phyloP scores from a whole-genome alignment of 352 stramenopile genomes.

The Phytopythium boreale region DNA sequence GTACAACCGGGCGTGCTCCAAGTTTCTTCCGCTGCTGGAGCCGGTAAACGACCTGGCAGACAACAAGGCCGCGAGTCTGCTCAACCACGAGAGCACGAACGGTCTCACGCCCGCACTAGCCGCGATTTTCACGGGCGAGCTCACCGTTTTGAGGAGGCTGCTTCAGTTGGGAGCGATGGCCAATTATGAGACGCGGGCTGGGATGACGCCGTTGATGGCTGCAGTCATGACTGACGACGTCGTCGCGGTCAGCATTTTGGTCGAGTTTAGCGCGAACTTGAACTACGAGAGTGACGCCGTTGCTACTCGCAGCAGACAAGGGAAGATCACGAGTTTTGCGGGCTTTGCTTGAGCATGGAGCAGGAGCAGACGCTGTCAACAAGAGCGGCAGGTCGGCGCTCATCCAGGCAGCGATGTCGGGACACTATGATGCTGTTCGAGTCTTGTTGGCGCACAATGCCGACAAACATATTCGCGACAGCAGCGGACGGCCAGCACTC shows the following conservation, averaged over 20 bases:
- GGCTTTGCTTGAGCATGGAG: conserved; percentile 34
- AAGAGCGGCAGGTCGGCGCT: conserved; percentile 26
- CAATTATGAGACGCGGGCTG: conserved; percentile 33
- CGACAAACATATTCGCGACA: conserved; percentile 23
- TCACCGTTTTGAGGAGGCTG: conserved; percentile 34
- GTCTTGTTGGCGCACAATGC: conserved; percentile 44
- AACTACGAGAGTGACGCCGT: conserved; percentile 30
- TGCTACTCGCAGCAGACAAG: conserved; percentile 55
- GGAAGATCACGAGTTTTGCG: conserved; percentile 31
- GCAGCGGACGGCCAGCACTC: conserved; percentile 21
- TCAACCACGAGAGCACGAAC: conserved; percentile 58
- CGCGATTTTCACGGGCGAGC: conserved; percentile 37
- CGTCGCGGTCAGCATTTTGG: conserved; percentile 42
- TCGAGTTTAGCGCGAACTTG: conserved; percentile 40
- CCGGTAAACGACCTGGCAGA: conserved; percentile 9
- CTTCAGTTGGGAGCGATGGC: conserved; percentile 45
- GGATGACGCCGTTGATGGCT: conserved; percentile 54
- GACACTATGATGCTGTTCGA: conserved; percentile 31
- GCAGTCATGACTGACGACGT: conserved; percentile 40
- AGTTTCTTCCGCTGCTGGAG: conserved; percentile 39
- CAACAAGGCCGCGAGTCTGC: conserved; percentile 13
- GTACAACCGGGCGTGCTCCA: conserved; percentile 33
- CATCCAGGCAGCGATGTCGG: conserved; percentile 44
- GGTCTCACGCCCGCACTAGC: conserved; percentile 48
- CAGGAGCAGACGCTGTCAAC: conserved; percentile 32